Evolutionary conservation across 306 rosid species (phyloP).

Genomic region (Trifolium dubium): DNA sequence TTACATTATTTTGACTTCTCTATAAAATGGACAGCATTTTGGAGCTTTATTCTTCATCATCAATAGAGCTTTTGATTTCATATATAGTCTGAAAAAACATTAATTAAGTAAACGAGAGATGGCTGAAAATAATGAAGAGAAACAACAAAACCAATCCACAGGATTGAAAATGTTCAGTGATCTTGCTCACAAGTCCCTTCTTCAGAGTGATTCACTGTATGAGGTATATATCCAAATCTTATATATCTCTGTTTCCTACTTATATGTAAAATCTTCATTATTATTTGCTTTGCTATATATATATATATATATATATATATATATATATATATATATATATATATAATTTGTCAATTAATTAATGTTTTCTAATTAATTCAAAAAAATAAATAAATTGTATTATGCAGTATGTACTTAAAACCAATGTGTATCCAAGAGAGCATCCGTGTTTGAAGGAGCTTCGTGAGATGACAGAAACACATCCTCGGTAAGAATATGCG

Average conservation of each 20-base stretch:
- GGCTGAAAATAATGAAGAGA: neutral
- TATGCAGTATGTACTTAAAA: conserved; percentile 71
- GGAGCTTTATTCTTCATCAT: neutral
- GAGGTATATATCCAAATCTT: conserved; percentile 48
- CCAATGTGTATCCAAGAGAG: conserved; percentile 90
- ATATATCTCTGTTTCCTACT: too few relatives aligned
- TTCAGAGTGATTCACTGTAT: conserved; percentile 85
- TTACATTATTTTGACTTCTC: neutral
- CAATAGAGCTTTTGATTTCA: neutral
- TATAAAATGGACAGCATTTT: neutral
- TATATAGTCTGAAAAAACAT: neutral
- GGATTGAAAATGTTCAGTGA: conserved; percentile 50
- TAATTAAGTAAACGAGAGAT: neutral
- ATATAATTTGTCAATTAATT: neutral
- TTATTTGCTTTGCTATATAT: too few relatives aligned
- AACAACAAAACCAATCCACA: neutral
- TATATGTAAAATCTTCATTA: too few relatives aligned
- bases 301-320: too few relatives aligned
- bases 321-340: too few relatives aligned
- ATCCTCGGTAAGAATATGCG: too few relatives aligned
- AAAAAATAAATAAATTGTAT: neutral
- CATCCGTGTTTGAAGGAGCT: conserved; percentile 85
- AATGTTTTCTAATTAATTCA: too few relatives aligned
- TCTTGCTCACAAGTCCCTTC: conserved; percentile 81
- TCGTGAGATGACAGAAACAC: conserved; percentile 79